Evolutionary conservation across 2,329 filamentous ascomycete species (phyloP).

Genomic region (Hypoxylon sp.): DNA sequence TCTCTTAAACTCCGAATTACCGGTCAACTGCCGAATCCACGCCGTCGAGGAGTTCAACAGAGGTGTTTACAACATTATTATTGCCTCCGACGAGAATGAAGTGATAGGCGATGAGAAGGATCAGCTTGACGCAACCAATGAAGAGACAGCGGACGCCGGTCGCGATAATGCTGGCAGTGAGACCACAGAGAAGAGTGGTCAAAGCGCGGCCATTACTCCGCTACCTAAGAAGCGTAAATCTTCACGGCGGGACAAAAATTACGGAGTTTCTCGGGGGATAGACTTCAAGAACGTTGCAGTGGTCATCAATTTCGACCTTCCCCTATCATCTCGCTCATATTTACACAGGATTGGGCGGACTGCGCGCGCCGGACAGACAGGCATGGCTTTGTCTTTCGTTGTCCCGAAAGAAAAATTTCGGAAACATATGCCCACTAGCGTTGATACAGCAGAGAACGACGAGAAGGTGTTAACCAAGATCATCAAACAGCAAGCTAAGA

Average conservation of each 20-base stretch:
- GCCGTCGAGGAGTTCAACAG: slow-evolving; percentile 98
- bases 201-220: slow-evolving; percentile 50
- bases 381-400: slow-evolving; percentile 96
- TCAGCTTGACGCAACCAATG: slow-evolving; percentile 55
- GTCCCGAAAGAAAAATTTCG: slow-evolving; percentile 85
- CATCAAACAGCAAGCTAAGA: slow-evolving; percentile 81
- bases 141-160: slow-evolving; percentile 55
- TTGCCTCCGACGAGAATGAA: slow-evolving; percentile 93
- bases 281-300: slow-evolving; percentile 97
- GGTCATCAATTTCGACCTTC: slow-evolving; percentile 97
- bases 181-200: slow-evolving; percentile 52
- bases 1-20: slow-evolving; percentile 93
- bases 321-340: slow-evolving; percentile 89
- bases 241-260: slow-evolving; percentile 82
- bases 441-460: slow-evolving; percentile 82
- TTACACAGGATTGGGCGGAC: slow-evolving; percentile 97
- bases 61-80: slow-evolving; percentile 97
- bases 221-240: slow-evolving; percentile 76
- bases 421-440: slow-evolving; percentile 89
- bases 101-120: slow-evolving; percentile 76
- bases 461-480: slow-evolving; percentile 88
- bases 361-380: slow-evolving; percentile 88
- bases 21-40: slow-evolving; percentile 92
- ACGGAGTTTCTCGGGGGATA: slow-evolving; percentile 94
- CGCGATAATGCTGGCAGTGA: slow-evolving; percentile 65